Base-by-base conservation (phyloP, 441 rosid genomes). In the Euphorbia schlechtendalii region DNA sequence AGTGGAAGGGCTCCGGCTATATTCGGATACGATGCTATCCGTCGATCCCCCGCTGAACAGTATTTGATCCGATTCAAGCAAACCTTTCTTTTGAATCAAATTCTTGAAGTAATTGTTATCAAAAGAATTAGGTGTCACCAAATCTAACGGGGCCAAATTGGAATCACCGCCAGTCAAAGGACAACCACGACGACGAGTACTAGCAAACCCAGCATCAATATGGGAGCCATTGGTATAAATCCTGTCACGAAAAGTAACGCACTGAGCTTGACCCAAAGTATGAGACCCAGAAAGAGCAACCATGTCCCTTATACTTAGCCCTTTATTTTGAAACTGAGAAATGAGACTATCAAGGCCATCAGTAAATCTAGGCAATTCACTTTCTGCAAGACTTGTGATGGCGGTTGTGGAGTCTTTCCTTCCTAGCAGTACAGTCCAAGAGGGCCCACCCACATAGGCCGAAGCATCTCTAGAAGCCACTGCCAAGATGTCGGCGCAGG, bases 391-490 rank as follows among this genome's bases (percentile, higher is more conserved):
- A n/a, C n/a, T n/a, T n/a, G n/a, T n/a, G n/a, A n/a, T 21, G 70
- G 84, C 78, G 11, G 80, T 57, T 21, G 76, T 76, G 27, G 90
- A 85, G 65, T 87, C 93, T 74, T 84, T 81, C 43, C 88, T 74
- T 38, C 90, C 85, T 38, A 87, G 83, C 60, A 76, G 57, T 61
- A 83, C 90, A n/a, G n/a, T n/a, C n/a, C n/a, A n/a, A n/a, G n/a
- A n/a, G 87, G 88, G 12, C 87, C 81, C 0, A n/a, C 87, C 84
- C 24, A 83, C 85, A 28, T 72, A 77, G 56, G 76, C 82, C 13
- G 86, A 83, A n/a, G 94, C 83, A 53, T 87, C 90, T 61, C 84
- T 74, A 1, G 87, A 83, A 4, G 88, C 87, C 3, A 85, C 77
- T 0, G 86, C 78, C 0, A 87, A 24, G 6, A 87, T 75, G 72